Evolutionary conservation across 176 grass and related monocot species (phyloP), one percentile per base, ranked within the genome.

Genomic region (Oryza punctata): DNA sequence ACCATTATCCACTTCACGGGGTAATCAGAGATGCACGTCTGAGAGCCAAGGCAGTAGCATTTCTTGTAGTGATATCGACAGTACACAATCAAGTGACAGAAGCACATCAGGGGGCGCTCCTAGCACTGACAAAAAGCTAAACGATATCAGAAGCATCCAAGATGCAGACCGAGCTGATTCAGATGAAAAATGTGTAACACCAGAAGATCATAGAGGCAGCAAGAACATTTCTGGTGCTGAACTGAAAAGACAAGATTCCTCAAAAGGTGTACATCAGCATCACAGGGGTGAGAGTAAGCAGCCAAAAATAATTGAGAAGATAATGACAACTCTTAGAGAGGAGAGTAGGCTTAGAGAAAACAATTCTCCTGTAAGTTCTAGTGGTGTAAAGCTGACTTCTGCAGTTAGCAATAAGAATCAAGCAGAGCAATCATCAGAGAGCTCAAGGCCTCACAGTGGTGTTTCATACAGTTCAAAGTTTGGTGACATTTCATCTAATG

Each of bases 41-140:
- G 91, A 91, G 67, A 99, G 91, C 67, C 93, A 94, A 96, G 90
- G 82, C 61, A 89, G 93, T 74, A 99, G 89, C 68, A 84, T 92
- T 71, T 98, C 89, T 82, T 87, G 93, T 73, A 96, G 89, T 82
- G 91, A 99, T 61, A 90, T 90, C 60, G 89, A 96, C 70, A 94
- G 91, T 81, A 90, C 80, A 44, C 87, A 87, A 18, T 95, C 91
- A 81, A 90, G 69, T 11, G 89, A 93, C 47, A 85, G 78, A 73
- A 96, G 89, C 69, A 80, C 87, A 83, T 86, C 83, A 83, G 80
- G 86, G 4, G 45, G 77, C 70, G 72, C 65, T 54, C 60, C 63
- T 75, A 88, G 65, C 77, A 80, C 69, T 80, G 87, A 92, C 64
- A 84, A 33, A 73, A 95, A 80, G 57, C 67, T 63, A 29, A 29